Conservation (phyloP, 352 stramenopile species). For the Globisporangium paroecandrum region DNA sequence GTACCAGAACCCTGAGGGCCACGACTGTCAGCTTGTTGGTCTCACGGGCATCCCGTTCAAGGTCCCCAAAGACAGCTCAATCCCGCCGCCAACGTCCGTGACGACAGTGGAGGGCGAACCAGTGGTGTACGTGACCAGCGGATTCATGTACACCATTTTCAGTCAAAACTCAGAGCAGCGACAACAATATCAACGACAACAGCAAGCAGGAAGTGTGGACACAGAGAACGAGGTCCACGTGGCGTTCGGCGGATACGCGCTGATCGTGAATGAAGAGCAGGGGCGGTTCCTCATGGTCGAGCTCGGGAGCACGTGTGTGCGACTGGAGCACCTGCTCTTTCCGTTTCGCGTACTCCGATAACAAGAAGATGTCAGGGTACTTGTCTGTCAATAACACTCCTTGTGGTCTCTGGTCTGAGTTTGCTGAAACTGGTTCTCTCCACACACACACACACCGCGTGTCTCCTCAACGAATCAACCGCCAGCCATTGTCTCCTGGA, state of each 20-base stretch:
- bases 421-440: neutral
- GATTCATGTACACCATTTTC: conserved; percentile 2
- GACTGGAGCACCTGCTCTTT: conserved; percentile 7
- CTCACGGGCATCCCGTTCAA: conserved; percentile 6
- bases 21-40: neutral
- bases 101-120: conserved; percentile 3
- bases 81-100: neutral
- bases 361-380: neutral
- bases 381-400: neutral
- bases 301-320: conserved; percentile 4
- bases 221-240: conserved; percentile 5
- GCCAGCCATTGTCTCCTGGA: no score
- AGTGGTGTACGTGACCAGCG: conserved; percentile 11
- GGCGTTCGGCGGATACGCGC: conserved; percentile 3
- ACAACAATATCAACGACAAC: neutral
- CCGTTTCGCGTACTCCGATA: conserved; percentile 6
- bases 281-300: conserved; percentile 14
- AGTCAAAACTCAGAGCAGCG: neutral
- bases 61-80: neutral
- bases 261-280: conserved; percentile 9
- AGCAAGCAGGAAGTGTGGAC: neutral
- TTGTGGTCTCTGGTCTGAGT: neutral
- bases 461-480: no score
- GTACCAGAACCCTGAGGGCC: conserved; percentile 1
- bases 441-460: no score